These are phyloP conservation scores for Picea glauca DNA, from an alignment of 75 land plant genomes.

Conservation along the genomic window DNA sequence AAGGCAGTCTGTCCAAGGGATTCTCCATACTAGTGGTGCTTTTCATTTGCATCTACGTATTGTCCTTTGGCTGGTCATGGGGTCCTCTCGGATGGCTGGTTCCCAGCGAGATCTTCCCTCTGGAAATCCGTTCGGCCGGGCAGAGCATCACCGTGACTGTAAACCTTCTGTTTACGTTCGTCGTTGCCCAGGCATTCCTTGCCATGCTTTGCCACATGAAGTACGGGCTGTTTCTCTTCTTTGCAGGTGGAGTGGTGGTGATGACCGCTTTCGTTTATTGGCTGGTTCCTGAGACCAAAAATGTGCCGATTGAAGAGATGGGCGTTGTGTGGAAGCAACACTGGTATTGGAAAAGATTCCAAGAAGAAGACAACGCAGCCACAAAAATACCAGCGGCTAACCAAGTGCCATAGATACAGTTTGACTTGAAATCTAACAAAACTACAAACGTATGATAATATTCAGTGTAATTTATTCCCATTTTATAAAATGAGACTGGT, in stretches of 20 bases:
- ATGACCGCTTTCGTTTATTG: constrained; percentile 33
- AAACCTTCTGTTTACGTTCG: constrained; percentile 50
- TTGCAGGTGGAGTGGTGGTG: constrained; percentile 40
- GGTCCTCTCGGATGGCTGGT: constrained; percentile 57
- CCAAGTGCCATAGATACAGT: no score
- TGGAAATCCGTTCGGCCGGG: constrained; percentile 54
- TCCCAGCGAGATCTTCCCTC: constrained; percentile 55
- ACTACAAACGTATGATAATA: no score
- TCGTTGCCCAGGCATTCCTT: constrained; percentile 49
- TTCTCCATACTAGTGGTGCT: constrained; percentile 22
- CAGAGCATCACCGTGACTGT: constrained; percentile 52
- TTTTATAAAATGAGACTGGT: no score
- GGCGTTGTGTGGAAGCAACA: constrained; percentile 37
- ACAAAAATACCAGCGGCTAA: no score
- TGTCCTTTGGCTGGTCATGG: constrained; percentile 58
- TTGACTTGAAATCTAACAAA: no score
- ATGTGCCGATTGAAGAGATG: constrained; percentile 65
- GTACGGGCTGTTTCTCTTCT: constrained; percentile 55
- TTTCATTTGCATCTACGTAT: constrained; percentile 34
- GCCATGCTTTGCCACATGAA: constrained; percentile 52
- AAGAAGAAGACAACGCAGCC: no score
- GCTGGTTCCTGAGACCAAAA: constrained; percentile 59
- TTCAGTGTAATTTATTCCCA: no score
- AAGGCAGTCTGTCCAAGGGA: constrained; percentile 7
- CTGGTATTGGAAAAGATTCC: constrained; percentile 38